Conservation (phyloP, 306 rosid genomes). For the Ziziphus jujuba region DNA sequence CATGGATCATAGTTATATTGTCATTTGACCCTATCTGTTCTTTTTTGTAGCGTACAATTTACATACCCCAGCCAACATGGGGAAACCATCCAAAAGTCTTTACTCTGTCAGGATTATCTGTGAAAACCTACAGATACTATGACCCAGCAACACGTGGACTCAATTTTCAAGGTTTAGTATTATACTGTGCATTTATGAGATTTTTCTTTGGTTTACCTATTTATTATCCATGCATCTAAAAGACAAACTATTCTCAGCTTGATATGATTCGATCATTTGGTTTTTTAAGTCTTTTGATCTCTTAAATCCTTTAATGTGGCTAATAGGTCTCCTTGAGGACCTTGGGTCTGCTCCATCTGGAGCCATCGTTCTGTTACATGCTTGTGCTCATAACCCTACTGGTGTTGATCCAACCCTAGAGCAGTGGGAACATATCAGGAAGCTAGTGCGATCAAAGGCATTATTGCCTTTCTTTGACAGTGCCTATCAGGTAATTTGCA, state of each 20-base stretch:
- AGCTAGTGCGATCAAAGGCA: slow-evolving; percentile 70
- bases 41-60: slow-evolving; percentile 69
- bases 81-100: slow-evolving; percentile 90
- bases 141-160: slow-evolving; percentile 95
- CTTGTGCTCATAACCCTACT: slow-evolving; percentile 98
- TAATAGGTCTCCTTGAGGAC: slow-evolving; percentile 85
- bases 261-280: neutral
- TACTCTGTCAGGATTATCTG: slow-evolving; percentile 76
- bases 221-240: neutral
- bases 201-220: neutral
- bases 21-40: slow-evolving; percentile 5
- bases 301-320: slow-evolving; percentile 14
- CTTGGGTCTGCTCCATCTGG: slow-evolving; percentile 94
- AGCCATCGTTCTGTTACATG: slow-evolving; percentile 85
- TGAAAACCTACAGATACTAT: slow-evolving; percentile 82
- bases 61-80: slow-evolving; percentile 94
- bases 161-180: slow-evolving; percentile 72
- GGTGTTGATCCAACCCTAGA: slow-evolving; percentile 97
- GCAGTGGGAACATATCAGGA: slow-evolving; percentile 97
- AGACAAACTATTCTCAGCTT: neutral
- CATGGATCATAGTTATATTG: slow-evolving; percentile 3
- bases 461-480: slow-evolving; percentile 98
- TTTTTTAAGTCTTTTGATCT: neutral
- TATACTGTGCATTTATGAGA: neutral
- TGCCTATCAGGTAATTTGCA: slow-evolving; percentile 82